Conservation (phyloP, 2,329 filamentous ascomycete genomes). For the Colletotrichum sojae region DNA sequence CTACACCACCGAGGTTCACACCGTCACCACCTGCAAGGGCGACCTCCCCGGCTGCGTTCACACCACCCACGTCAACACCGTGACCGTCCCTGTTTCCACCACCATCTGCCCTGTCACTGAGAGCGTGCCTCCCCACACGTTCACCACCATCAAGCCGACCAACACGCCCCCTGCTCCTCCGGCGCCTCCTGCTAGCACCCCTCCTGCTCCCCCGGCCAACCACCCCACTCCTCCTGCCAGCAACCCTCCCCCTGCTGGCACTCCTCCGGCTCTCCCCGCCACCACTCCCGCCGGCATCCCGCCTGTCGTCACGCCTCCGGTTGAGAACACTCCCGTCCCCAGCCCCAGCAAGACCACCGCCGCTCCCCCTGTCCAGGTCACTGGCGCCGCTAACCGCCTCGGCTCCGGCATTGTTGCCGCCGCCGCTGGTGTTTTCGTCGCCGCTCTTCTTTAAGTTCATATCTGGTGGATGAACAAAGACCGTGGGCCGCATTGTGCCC, state of each 20-base stretch:
- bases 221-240: conserved; percentile 2
- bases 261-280: conserved; percentile 2
- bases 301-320: neutral
- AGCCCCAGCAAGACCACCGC: conserved; percentile 12
- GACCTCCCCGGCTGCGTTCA: conserved; percentile 26
- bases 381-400: conserved; percentile 24
- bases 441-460: conserved; percentile 30
- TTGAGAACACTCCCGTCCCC: neutral
- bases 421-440: conserved; percentile 32
- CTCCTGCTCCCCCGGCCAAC: neutral
- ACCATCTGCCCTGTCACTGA: conserved; percentile 52
- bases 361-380: conserved; percentile 18
- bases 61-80: conserved; percentile 53
- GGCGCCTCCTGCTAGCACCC: neutral
- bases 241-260: conserved; percentile 8
- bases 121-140: conserved; percentile 24
- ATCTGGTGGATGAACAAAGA: conserved; percentile 4
- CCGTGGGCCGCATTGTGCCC: neutral
- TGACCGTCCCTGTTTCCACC: conserved; percentile 52
- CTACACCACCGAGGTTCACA: conserved; percentile 41
- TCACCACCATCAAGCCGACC: conserved; percentile 18
- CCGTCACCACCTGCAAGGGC: conserved; percentile 38
- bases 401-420: conserved; percentile 29
- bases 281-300: neutral
- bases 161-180: conserved; percentile 12